Evolutionary conservation across 768 basidiomycete species (phyloP).

Genomic region (Suillus subalutaceus): DNA sequence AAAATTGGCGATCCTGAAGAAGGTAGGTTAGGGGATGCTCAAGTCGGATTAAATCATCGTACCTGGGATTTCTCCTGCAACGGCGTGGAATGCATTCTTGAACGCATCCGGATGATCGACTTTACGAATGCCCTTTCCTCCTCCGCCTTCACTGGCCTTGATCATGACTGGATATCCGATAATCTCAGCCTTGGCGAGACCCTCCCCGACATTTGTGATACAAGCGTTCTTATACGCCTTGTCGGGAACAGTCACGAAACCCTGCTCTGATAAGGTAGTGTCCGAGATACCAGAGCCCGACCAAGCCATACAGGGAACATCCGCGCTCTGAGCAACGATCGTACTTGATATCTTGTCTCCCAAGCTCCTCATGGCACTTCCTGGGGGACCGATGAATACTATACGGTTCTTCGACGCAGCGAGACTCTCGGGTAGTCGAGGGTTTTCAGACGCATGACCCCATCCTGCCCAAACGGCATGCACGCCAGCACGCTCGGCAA

Average conservation of each 20-base stretch:
- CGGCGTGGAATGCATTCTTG: slow-evolving; percentile 93
- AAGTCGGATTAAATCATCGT: slow-evolving; percentile 10
- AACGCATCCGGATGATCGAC: slow-evolving; percentile 87
- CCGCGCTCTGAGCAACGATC: slow-evolving; percentile 95
- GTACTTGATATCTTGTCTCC: slow-evolving; percentile 99
- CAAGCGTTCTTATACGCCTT: slow-evolving; percentile 88
- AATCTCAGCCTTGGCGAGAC: slow-evolving; percentile 76
- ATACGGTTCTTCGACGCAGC: slow-evolving; percentile 93
- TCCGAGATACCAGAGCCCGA: slow-evolving; percentile 93
- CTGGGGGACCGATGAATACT: slow-evolving; percentile 98
- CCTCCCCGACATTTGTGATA: slow-evolving; percentile 85
- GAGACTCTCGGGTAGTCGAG: slow-evolving; percentile 91
- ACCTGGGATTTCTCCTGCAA: slow-evolving; percentile 97
- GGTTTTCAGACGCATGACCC: slow-evolving; percentile 99
- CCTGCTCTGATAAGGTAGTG: slow-evolving; percentile 79
- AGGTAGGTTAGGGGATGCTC: slow-evolving; percentile 12
- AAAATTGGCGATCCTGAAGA: slow-evolving; percentile 91
- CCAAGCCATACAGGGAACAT: slow-evolving; percentile 99
- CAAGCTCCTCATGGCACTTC: slow-evolving; percentile 97
- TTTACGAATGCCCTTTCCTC: slow-evolving; percentile 98
- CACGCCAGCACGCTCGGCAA: slow-evolving; percentile 95
- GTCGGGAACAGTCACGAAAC: slow-evolving; percentile 94
- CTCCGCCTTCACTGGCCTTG: slow-evolving; percentile 98
- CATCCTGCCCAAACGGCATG: slow-evolving; percentile 99
- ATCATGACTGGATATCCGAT: slow-evolving; percentile 99